These are phyloP conservation scores for Pseudogymnoascus sp. DNA, from an alignment of 2,329 filamentous ascomycete genomes.

Conservation along the genomic window DNA sequence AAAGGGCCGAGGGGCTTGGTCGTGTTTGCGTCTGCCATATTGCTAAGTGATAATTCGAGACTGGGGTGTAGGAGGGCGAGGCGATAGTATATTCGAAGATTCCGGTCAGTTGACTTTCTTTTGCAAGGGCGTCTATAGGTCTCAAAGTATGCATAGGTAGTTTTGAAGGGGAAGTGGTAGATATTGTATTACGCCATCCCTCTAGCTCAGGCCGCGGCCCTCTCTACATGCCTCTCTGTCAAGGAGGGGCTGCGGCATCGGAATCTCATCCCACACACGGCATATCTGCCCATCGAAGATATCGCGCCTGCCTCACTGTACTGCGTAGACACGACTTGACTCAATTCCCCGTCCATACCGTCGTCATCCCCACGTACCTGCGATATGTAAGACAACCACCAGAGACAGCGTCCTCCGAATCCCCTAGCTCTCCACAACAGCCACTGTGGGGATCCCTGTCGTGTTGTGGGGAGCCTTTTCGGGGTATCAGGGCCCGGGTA, in stretches of 20 bases:
- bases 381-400: not conserved
- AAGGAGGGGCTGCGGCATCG: not conserved
- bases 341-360: not conserved
- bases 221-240: not conserved
- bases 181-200: conserved; percentile 4
- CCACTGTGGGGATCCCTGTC: conserved; percentile 1
- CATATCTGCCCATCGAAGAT: not conserved
- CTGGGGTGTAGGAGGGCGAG: not conserved
- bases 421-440: not conserved
- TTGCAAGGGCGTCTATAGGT: not conserved
- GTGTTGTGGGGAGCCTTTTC: not conserved
- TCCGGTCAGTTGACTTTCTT: not conserved
- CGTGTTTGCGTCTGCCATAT: conserved; percentile 19
- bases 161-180: not conserved
- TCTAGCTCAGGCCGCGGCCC: not conserved
- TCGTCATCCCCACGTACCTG: not conserved
- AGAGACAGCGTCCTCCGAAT: not conserved
- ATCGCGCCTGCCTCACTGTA: not conserved
- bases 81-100: not conserved
- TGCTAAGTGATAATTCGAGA: not conserved
- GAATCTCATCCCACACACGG: not conserved
- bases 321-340: not conserved
- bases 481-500: not conserved
- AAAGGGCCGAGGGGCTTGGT: conserved; percentile 45
- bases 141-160: not conserved